Evolutionary conservation across 805 yeast species (phyloP), one percentile per base, ranked within the genome.

Genomic region (Spathaspora sp.): DNA sequence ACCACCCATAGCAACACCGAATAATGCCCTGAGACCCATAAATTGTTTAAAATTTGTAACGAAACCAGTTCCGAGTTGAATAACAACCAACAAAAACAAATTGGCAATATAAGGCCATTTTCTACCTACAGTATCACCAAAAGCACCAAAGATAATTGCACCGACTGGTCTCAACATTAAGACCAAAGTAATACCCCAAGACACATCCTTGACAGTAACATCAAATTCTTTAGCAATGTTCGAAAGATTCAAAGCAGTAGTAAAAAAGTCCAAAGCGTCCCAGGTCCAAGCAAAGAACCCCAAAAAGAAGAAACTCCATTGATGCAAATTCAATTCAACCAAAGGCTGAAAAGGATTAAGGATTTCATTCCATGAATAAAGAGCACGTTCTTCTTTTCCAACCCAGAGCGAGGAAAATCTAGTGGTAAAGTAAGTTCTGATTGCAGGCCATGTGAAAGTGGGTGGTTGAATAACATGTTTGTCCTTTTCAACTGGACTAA

Each of bases 1-100:
- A 49, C 89, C 90, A 42, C 90, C 91, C 88, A 85, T 83, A 46
- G 83, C 80, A 48, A 84, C 69, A 44, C 92, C 91, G 61, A 81
- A 86, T 18, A 84, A 57, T 2, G 88, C 85, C 48, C 91, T 72
- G 2, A 83, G 79, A 1, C 77, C 87, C 42, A 83, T 60, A 57
- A 86, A 86, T 62, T 82, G 85, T 47, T 64, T 48, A 60, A 75
- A 83, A 2, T 85, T 83, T 52, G 80, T 68, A 42, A 80, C 82
- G 57, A 85, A 86, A 1, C 89, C 89, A 14, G 88, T 77, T 28
- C 85, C 89, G 39, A 86, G 71, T 60, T 86, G 87, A 48, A 85
- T 31, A 5, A 79, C 71, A 61, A 86, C 80, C 31, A 81, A 64
- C 2, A 66, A 57, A 57, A 42, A 26, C 40, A 81, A 73, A 64